These are phyloP conservation scores for Rhynchosporium agropyri DNA, from an alignment of 2,329 filamentous ascomycete species.

Conservation along the genomic window DNA sequence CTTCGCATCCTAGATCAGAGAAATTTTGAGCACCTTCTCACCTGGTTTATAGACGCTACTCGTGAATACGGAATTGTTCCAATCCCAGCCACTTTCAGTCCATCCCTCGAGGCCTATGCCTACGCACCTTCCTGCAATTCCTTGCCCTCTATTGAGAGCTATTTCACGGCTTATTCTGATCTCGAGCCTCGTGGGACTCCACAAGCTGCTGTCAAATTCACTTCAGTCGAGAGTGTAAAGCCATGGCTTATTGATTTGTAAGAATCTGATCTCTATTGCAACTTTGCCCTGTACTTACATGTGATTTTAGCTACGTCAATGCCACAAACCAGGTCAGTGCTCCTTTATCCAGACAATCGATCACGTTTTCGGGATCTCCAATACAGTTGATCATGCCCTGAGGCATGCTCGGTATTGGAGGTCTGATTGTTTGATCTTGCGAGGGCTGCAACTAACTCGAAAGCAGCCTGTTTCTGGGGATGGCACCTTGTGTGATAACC, in stretches of 20 bases:
- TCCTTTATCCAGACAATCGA: not conserved
- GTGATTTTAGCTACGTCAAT: slow-evolving; percentile 48
- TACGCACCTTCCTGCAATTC: not conserved
- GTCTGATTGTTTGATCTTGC: not conserved
- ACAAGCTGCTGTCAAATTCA: slow-evolving; percentile 17
- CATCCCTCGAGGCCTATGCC: slow-evolving; percentile 24
- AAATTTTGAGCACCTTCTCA: not conserved
- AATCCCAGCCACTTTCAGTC: slow-evolving; percentile 19
- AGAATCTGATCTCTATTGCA: not conserved
- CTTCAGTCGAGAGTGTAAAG: not conserved
- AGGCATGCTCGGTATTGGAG: not conserved
- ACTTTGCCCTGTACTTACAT: slow-evolving; percentile 30
- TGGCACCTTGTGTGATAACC: slow-evolving; percentile 48
- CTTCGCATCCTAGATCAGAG: not conserved
- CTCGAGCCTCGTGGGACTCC: slow-evolving; percentile 12
- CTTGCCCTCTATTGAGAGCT: slow-evolving; percentile 13
- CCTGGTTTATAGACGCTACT: not conserved
- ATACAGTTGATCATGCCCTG: too few species aligned
- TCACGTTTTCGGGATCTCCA: too few species aligned
- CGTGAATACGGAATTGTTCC: slow-evolving; percentile 13
- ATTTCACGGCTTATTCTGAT: slow-evolving; percentile 20
- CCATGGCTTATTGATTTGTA: slow-evolving; percentile 26
- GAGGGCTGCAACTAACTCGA: not conserved
- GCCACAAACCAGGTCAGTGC: slow-evolving; percentile 54
- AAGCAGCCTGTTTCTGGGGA: slow-evolving; percentile 47